These are phyloP conservation scores for Sporothrix curviconia DNA, from an alignment of 2,329 filamentous ascomycete genomes.

Conservation along the genomic window DNA sequence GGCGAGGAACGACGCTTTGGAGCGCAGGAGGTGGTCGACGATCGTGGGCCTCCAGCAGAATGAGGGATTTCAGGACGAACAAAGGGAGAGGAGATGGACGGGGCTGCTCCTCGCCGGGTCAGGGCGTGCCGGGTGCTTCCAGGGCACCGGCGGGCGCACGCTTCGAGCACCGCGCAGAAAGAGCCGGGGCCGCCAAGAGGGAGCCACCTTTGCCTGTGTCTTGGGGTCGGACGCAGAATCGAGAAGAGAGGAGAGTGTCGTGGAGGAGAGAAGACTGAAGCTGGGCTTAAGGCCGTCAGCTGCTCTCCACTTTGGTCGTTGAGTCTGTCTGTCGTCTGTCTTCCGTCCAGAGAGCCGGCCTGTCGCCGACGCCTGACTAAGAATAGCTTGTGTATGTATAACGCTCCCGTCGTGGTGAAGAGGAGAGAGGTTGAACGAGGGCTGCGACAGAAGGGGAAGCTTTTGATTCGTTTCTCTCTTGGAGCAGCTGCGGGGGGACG, in stretches of 20 bases:
- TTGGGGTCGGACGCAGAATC: background rate
- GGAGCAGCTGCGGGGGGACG: background rate
- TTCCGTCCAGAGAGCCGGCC: too few species aligned
- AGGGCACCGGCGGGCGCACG: conserved; percentile 8
- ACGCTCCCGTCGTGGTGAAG: background rate
- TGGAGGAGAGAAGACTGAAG: too few species aligned
- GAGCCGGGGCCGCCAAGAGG: conserved; percentile 8
- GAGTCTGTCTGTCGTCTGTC: background rate
- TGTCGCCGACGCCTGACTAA: too few species aligned
- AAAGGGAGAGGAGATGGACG: background rate
- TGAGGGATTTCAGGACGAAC: background rate
- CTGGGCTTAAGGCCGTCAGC: too few species aligned
- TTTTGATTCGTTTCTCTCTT: too few species aligned
- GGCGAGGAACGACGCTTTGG: conserved; percentile 1
- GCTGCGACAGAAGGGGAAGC: background rate
- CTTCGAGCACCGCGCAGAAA: conserved; percentile 11
- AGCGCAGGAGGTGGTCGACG: background rate
- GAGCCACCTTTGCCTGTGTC: conserved; percentile 13
- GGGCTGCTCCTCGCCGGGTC: background rate
- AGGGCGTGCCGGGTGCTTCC: conserved; percentile 10
- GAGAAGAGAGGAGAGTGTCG: background rate
- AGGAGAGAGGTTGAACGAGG: too few species aligned
- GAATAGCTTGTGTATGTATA: too few species aligned
- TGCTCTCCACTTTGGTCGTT: too few species aligned
- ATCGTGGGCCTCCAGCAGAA: background rate